Evolutionary conservation across 768 basidiomycete species (phyloP), one percentile per base, ranked within the genome.

Genomic region (Dentipellis fragilis): DNA sequence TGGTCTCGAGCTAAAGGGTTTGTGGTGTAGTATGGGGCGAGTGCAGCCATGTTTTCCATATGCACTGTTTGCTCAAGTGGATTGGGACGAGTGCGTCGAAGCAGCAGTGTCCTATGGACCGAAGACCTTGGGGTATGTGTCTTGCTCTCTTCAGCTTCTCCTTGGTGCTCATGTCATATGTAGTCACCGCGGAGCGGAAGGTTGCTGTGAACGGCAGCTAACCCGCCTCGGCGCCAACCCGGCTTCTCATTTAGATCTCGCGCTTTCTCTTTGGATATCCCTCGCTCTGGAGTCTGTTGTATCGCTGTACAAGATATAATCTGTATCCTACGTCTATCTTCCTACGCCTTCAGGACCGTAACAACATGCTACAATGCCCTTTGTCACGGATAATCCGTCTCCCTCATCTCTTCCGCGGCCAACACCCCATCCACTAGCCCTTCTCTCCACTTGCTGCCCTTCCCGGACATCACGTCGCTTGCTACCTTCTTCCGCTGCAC

Each of bases 61-160:
- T 97, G 91, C 95, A 99, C 68, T 98, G 95, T 71, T 72, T 99
- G 11, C 77, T 95, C 60, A 96, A 97, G 69, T 99, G 96, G 96
- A 81, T 97, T 57, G 85, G 85, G 3, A 94, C 93, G 0, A 73
- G 82, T 4, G 83, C 89, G 12, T 93, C 89, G 37, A 97, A 97
- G 68, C 85, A 88, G 62, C 92, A 94, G 62, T 99, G 96, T 75
- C 96, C 96, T n/a, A 94, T 99, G 92, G 95, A 98, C 66, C 77
- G 96, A 34, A 74, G 92, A 63, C 75, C 85, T 2, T 99, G 95
- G 95, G 85, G 93, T 94, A 60, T 57, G 87, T 75, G 5, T 7
- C 19, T 35, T 17, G 22, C 46, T 35, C 52, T 16, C 16, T 36
- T 11, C 53, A 12, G 11, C 8, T 4, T n/a, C 17, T 1, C 37